Base-by-base conservation (phyloP, 768 basidiomycete species). In the Leccinum arenicola region DNA sequence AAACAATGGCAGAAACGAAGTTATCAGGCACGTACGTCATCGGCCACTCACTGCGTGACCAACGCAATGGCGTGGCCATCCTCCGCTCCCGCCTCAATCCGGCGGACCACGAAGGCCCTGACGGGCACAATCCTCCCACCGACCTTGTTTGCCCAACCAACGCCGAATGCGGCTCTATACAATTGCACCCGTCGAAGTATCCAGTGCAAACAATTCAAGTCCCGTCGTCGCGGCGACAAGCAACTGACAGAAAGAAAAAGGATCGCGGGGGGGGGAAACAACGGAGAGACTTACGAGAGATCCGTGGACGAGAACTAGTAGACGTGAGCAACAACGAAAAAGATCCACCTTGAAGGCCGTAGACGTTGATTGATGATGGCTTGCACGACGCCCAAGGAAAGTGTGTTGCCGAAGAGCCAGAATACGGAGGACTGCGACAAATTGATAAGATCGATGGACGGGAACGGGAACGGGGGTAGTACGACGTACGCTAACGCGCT, bases 171-270 rank as follows among this genome's bases (percentile, higher is more conserved):
- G 83, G 61, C 82, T 87, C 95, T 94, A 98, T 2, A 96, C 67
- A 31, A 93, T 78, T 2, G 80, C 76, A 0, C 95, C 95, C 47
- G 79, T 89, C 10, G 84, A 82, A 1, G 91, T 88, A 64, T 97
- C 93, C 47, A 98, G 74, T 0, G 86, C 95, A 66, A 86, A 93
- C 0, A 95, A 63, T 66, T 92, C 1, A 25, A 25, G 23, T 93
- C 2, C 93, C 93, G 29, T 81, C 3, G 90, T 93, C 0, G 86
- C 89, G 5, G 78, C 80, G 4, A 96, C 82, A 49, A 95, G 82
- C 29, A 97, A 72, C 68, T 97, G 92, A 38, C 88, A 80, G 74
- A 97, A 93, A 0, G 93, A 94, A 69, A 95, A 96, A 0, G 86
- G 73, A 66, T 95, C 93, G 5, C 91, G 84, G 58, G 23, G 23